These are phyloP conservation scores for Leccinum broughii DNA, from an alignment of 768 basidiomycete genomes.

Conservation along the genomic window DNA sequence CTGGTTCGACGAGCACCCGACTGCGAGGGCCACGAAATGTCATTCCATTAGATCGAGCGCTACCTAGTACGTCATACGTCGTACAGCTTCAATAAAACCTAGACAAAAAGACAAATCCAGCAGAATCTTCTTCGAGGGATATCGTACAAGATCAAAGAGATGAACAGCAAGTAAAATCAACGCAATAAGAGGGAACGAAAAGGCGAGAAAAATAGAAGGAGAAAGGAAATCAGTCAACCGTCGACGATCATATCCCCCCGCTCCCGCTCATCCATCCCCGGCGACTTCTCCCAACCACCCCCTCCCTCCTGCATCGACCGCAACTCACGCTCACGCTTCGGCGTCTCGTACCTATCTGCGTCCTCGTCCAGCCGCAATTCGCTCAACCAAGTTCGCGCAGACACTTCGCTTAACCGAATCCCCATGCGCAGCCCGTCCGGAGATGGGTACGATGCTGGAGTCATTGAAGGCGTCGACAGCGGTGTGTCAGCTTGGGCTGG, in stretches of 20 bases:
- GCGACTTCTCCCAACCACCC: constrained; percentile 8
- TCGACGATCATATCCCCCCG: constrained; percentile 22
- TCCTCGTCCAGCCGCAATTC: constrained; percentile 31
- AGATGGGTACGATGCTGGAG: constrained; percentile 27
- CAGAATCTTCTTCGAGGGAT: neutral
- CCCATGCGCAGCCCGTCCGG: constrained; percentile 29
- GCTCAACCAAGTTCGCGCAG: constrained; percentile 32
- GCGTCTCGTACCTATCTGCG: constrained; percentile 22
- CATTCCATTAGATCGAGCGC: neutral
- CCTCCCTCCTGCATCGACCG: constrained; percentile 8
- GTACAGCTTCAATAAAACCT: neutral
- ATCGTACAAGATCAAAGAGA: neutral
- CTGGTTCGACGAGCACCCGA: too few species aligned
- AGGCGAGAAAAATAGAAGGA: neutral
- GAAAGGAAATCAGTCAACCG: constrained; percentile 6
- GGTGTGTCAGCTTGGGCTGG: constrained; percentile 30
- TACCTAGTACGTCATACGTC: neutral
- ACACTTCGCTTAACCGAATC: constrained; percentile 28
- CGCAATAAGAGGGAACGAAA: too few species aligned
- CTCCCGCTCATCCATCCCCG: constrained; percentile 1
- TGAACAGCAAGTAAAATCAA: neutral
- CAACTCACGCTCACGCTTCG: constrained; percentile 18
- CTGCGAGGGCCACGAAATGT: neutral
- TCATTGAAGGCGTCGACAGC: constrained; percentile 28
- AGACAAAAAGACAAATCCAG: neutral